phyloP scores from a whole-genome alignment of 345 rosid species.

The Populus nigra region DNA sequence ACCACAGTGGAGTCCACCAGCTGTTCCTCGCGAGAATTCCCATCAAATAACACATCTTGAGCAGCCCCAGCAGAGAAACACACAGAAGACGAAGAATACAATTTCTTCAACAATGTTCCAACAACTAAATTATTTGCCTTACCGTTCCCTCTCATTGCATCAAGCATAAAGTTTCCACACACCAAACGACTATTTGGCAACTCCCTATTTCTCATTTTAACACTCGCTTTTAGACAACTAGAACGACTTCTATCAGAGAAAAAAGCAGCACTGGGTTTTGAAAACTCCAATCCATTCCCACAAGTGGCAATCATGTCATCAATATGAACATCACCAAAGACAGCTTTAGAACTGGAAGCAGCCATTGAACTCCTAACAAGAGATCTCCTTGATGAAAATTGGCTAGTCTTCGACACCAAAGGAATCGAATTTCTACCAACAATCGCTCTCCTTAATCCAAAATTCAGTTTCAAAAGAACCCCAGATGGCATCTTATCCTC shows the following conservation, averaged over 20 bases:
- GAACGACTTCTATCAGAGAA: slow-evolving; percentile 41
- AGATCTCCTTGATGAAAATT: slow-evolving; percentile 17
- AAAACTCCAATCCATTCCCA: slow-evolving; percentile 53
- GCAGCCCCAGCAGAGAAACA: slow-evolving; percentile 54
- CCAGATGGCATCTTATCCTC: slow-evolving; percentile 56
- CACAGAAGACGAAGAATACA: slow-evolving; percentile 35
- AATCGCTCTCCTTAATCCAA: slow-evolving; percentile 39
- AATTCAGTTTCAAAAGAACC: slow-evolving; percentile 46
- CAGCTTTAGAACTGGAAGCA: slow-evolving; percentile 63
- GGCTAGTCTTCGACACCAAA: slow-evolving; percentile 19
- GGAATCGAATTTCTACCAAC: slow-evolving; percentile 22
- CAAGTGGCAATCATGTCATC: slow-evolving; percentile 56
- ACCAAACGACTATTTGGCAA: slow-evolving; percentile 33
- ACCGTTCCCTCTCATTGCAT: slow-evolving; percentile 31
- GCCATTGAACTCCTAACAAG: slow-evolving; percentile 50
- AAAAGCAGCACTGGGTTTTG: slow-evolving; percentile 54
- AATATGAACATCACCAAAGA: slow-evolving; percentile 58
- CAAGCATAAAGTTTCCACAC: slow-evolving; percentile 38
- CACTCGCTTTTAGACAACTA: slow-evolving; percentile 41
- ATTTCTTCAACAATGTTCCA: slow-evolving; percentile 37
- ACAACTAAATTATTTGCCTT: slow-evolving; percentile 18
- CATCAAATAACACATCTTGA: slow-evolving; percentile 57
- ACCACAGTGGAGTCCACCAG: slow-evolving; percentile 36
- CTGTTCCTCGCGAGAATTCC: slow-evolving; percentile 48
- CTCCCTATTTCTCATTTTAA: slow-evolving; percentile 48